These are phyloP conservation scores for Piromyces sp. DNA, from an alignment of 192 early-diverging fungal species.

Conservation along the genomic window DNA sequence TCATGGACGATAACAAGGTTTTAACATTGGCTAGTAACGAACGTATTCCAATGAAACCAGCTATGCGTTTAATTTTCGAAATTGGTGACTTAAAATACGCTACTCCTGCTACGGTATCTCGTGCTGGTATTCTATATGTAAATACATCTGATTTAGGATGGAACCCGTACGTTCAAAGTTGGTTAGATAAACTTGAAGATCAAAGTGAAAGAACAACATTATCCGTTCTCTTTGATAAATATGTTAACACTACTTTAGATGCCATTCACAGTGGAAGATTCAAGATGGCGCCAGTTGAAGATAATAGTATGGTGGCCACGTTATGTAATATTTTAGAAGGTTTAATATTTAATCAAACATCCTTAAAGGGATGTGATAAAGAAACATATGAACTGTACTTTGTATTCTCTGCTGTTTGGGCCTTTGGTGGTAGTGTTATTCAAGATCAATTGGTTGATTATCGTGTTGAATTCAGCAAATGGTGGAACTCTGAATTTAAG, in stretches of 20 bases:
- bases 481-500: conserved; percentile 51
- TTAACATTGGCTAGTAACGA: conserved; percentile 43
- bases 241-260: conserved; percentile 38
- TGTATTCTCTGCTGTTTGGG: conserved; percentile 47
- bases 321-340: conserved; percentile 47
- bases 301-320: conserved; percentile 37
- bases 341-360: conserved; percentile 35
- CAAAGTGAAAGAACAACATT: conserved; percentile 34
- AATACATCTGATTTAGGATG: conserved; percentile 43
- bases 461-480: conserved; percentile 38
- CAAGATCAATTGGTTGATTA: conserved; percentile 44
- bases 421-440: conserved; percentile 42
- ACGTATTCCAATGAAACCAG: conserved; percentile 43
- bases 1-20: conserved; percentile 58
- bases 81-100: conserved; percentile 48
- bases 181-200: conserved; percentile 47
- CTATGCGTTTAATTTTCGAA: conserved; percentile 48
- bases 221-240: conserved; percentile 38
- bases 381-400: conserved; percentile 56
- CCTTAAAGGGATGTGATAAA: conserved; percentile 50
- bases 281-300: conserved; percentile 45
- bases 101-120: conserved; percentile 50
- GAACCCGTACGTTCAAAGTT: conserved; percentile 49
- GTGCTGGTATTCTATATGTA: conserved; percentile 47
- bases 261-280: conserved; percentile 31